Percentiles rank a stretch among this genome's conserved stretches.
phyloP scores from a whole-genome alignment of 257 asterid genomes.

The Avicennia marina region DNA sequence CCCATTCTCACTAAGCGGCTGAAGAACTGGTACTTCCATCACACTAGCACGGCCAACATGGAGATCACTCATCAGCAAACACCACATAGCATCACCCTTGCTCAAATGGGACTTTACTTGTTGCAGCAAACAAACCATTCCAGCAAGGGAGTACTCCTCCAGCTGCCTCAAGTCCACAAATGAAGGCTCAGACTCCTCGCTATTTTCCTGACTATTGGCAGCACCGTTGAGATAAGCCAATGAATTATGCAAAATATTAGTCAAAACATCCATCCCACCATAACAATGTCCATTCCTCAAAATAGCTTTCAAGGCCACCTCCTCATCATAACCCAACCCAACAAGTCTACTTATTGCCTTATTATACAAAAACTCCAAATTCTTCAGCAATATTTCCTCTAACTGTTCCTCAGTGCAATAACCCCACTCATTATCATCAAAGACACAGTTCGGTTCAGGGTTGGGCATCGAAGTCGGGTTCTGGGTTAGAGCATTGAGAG shows the following conservation, averaged over 20 bases:
- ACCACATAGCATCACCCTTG: constrained; percentile 96
- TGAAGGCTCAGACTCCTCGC: constrained; percentile 38
- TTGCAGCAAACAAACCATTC: constrained; percentile 85
- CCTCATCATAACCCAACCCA: constrained; percentile 64
- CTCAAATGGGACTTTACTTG: constrained; percentile 77
- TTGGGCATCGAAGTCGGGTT: constrained; percentile 13
- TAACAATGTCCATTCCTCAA: constrained; percentile 71
- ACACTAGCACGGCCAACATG: constrained; percentile 83
- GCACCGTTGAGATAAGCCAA: constrained; percentile 57
- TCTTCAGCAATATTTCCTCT: constrained; percentile 62
- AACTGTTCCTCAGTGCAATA: constrained; percentile 65
- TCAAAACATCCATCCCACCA: constrained; percentile 89
- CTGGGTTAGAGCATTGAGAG: constrained; percentile 22
- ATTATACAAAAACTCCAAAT: constrained; percentile 57
- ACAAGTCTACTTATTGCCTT: constrained; percentile 59
- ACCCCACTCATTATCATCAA: constrained; percentile 61
- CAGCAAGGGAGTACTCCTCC: constrained; percentile 75
- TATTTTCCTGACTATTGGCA: constrained; percentile 21
- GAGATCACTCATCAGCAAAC: constrained; percentile 85
- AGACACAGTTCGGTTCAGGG: constrained; percentile 15
- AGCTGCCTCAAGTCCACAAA: constrained; percentile 75
- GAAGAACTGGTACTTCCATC: constrained; percentile 72
- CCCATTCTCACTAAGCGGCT: constrained; percentile 21
- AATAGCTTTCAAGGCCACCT: constrained; percentile 65
- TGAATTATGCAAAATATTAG: constrained; percentile 71